Conservation (phyloP, 2,329 filamentous ascomycete genomes). For the Calonectria pteridis region DNA sequence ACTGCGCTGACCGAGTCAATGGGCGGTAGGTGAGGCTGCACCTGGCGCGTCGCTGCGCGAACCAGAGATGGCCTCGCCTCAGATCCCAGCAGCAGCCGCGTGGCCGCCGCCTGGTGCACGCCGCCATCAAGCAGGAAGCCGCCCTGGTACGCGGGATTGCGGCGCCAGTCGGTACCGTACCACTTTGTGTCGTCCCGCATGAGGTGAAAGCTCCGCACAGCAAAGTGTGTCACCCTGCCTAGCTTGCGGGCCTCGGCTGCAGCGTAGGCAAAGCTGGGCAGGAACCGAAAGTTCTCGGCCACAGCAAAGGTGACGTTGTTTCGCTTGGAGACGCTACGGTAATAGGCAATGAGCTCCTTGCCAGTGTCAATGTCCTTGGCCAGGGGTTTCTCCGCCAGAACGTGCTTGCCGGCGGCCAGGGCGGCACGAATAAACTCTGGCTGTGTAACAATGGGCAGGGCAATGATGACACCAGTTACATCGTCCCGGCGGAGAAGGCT, state of each 20-base stretch:
- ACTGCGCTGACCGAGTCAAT: conserved; percentile 76
- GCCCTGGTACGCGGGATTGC: conserved; percentile 77
- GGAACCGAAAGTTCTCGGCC: conserved; percentile 81
- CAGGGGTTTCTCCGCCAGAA: conserved; percentile 78
- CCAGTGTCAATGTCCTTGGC: conserved; percentile 67
- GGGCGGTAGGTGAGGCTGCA: conserved; percentile 70
- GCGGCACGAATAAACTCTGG: conserved; percentile 69
- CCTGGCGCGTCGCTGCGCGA: conserved; percentile 66
- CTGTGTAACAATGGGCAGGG: conserved; percentile 73
- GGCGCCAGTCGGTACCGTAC: conserved; percentile 72
- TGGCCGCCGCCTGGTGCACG: conserved; percentile 77
- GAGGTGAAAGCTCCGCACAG: conserved; percentile 51
- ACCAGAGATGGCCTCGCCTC: conserved; percentile 60
- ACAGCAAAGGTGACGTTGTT: conserved; percentile 64
- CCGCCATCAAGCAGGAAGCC: conserved; percentile 83
- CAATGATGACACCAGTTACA: conserved; percentile 67
- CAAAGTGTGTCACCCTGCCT: conserved; percentile 60
- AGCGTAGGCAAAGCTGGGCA: conserved; percentile 66
- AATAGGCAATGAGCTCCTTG: conserved; percentile 54
- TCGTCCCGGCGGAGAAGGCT: conserved; percentile 67
- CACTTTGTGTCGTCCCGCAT: conserved; percentile 58
- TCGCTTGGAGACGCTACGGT: conserved; percentile 43
- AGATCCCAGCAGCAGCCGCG: conserved; percentile 67
- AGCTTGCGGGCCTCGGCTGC: conserved; percentile 54
- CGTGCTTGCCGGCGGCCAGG: conserved; percentile 75